phyloP scores from a whole-genome alignment of 140 eudicot genomes.

The Erigeron philadelphicus region DNA sequence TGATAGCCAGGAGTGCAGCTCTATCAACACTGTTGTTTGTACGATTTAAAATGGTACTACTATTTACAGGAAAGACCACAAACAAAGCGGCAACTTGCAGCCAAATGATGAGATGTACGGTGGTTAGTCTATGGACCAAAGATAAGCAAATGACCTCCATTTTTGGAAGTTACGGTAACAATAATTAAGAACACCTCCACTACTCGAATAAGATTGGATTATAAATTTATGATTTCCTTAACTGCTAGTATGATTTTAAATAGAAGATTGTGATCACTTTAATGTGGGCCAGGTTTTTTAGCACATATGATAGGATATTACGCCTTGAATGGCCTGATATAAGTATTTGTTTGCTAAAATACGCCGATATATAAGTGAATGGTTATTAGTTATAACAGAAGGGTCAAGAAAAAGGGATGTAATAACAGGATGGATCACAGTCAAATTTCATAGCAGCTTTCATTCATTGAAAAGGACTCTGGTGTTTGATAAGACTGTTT shows the following conservation, averaged over 20 bases:
- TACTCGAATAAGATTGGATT: too few species aligned
- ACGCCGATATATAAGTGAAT: background rate
- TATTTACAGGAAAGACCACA: background rate
- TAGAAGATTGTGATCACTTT: background rate
- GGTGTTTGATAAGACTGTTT: too few species aligned
- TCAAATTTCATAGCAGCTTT: background rate
- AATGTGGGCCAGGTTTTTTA: background rate
- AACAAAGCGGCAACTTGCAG: background rate
- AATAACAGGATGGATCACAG: background rate
- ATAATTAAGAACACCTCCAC: background rate
- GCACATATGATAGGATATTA: background rate
- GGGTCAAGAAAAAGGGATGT: background rate
- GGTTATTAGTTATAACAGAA: background rate
- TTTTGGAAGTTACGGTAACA: background rate
- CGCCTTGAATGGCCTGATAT: background rate
- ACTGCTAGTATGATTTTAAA: background rate
- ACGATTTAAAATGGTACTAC: background rate
- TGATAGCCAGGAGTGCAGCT: background rate
- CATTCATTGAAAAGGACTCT: background rate
- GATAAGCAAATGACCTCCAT: background rate
- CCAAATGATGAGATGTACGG: slow-evolving; percentile 6
- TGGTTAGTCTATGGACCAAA: background rate
- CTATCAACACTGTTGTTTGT: background rate
- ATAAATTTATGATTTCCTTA: too few species aligned
- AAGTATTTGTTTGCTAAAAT: background rate